Percentiles rank a stretch among this genome's conserved stretches.
Evolutionary conservation across 805 yeast genomes (phyloP).

Genomic region (Hanseniaspora occidentalis): DNA sequence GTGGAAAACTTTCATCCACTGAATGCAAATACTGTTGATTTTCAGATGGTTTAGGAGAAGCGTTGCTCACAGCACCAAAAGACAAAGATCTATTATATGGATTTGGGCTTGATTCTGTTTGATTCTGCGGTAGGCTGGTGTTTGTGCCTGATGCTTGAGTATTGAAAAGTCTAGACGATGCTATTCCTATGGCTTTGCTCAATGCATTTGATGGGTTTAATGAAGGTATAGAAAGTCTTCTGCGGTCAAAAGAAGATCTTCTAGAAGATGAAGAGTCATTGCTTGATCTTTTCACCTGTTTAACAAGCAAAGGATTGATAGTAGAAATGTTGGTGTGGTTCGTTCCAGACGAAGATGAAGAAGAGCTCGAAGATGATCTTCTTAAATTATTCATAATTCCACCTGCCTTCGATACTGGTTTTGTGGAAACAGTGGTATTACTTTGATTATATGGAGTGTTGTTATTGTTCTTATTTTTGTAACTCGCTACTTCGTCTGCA

Average conservation of each 20-base stretch:
- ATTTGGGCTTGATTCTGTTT: too few relatives aligned
- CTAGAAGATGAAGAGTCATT: constrained; percentile 39
- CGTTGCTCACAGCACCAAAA: too few relatives aligned
- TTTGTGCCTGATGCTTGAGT: constrained; percentile 10
- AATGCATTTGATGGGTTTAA: constrained; percentile 78
- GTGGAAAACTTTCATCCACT: too few relatives aligned
- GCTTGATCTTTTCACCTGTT: constrained; percentile 11
- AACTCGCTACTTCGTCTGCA: constrained; percentile 73
- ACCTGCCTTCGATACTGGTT: too few relatives aligned
- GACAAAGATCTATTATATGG: too few relatives aligned
- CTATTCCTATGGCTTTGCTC: constrained; percentile 75
- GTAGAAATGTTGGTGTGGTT: background rate
- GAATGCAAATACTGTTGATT: constrained; percentile 6
- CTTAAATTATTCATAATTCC: too few relatives aligned
- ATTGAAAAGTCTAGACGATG: constrained; percentile 81
- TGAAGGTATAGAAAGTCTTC: constrained; percentile 52
- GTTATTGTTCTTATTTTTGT: background rate
- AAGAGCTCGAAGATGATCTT: background rate
- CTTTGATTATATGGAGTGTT: background rate
- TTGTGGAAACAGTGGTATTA: too few relatives aligned
- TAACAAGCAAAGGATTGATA: background rate
- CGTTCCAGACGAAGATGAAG: background rate
- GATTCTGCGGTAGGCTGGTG: too few relatives aligned
- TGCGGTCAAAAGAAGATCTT: constrained; percentile 49
- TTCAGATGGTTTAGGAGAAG: too few relatives aligned